Percentiles rank a stretch among this genome's conserved stretches.
Evolutionary conservation across 306 rosid species (phyloP).

Genomic region (Prunus dulcis): DNA sequence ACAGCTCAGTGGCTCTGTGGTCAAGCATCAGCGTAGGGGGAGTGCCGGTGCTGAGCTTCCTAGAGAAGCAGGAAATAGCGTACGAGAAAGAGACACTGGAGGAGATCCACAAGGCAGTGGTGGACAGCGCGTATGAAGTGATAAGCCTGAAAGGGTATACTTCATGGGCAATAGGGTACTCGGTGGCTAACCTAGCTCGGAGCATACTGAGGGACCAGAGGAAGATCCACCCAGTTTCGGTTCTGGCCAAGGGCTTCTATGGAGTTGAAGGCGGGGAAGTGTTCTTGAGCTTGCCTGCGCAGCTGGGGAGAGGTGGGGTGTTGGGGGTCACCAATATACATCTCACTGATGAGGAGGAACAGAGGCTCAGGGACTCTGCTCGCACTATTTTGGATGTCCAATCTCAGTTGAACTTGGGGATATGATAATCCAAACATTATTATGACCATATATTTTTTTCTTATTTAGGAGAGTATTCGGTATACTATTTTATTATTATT

Average conservation of each 20-base stretch:
- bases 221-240: conserved; percentile 79
- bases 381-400: conserved; percentile 59
- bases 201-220: conserved; percentile 67
- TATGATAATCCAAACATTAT: not conserved
- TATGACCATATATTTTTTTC: not conserved
- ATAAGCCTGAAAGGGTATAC: conserved; percentile 85
- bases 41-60: conserved; percentile 77
- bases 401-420: conserved; percentile 35
- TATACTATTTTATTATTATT: too few species aligned
- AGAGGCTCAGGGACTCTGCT: conserved; percentile 63
- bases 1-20: conserved; percentile 97
- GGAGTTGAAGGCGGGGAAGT: conserved; percentile 64
- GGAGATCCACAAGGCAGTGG: conserved; percentile 65
- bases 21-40: conserved; percentile 94
- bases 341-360: conserved; percentile 56
- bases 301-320: conserved; percentile 74
- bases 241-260: conserved; percentile 66
- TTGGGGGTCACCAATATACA: conserved; percentile 75
- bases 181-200: conserved; percentile 65
- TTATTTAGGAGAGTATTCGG: not conserved
- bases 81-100: conserved; percentile 75
- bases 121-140: conserved; percentile 73
- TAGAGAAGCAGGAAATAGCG: conserved; percentile 57
- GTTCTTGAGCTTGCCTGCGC: conserved; percentile 84
- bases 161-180: conserved; percentile 94